Conservation (phyloP, 768 basidiomycete species). For the Rhizopogon vesiculosus region DNA sequence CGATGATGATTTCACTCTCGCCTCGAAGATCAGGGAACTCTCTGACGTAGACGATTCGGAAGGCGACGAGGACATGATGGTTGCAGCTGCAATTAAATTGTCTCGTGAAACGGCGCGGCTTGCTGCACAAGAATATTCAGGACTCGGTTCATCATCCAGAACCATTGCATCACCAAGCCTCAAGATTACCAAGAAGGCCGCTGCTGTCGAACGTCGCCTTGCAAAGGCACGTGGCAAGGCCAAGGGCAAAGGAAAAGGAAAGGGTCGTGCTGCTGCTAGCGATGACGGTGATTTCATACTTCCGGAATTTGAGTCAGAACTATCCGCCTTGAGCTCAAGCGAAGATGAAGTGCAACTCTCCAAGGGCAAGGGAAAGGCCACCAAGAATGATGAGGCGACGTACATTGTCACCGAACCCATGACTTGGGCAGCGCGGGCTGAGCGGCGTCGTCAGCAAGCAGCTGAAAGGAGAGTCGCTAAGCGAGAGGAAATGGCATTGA, state of each 20-base stretch:
- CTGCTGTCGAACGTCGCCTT: slow-evolving; percentile 52
- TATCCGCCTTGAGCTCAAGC: slow-evolving; percentile 5
- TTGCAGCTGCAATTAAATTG: slow-evolving; percentile 49
- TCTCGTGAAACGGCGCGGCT: slow-evolving; percentile 41
- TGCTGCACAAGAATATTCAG: slow-evolving; percentile 23
- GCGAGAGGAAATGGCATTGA: slow-evolving; percentile 46
- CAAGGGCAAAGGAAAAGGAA: slow-evolving; percentile 26
- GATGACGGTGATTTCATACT: slow-evolving; percentile 10
- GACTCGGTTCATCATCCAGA: slow-evolving; percentile 23
- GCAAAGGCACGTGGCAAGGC: slow-evolving; percentile 4
- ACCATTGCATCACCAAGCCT: slow-evolving; percentile 22
- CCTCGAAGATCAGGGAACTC: neutral
- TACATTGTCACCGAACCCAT: slow-evolving; percentile 1
- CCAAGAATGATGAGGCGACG: slow-evolving; percentile 17
- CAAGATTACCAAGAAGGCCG: slow-evolving; percentile 36
- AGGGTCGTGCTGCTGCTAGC: slow-evolving; percentile 1
- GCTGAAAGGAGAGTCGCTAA: slow-evolving; percentile 27
- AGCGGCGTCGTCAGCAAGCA: slow-evolving; percentile 13
- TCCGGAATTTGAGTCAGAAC: slow-evolving; percentile 7
- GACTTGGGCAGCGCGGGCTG: slow-evolving; percentile 7
- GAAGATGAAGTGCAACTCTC: slow-evolving; percentile 11
- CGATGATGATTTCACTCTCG: neutral
- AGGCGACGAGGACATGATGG: slow-evolving; percentile 36
- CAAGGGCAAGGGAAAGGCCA: slow-evolving; percentile 32
- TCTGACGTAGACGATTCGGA: slow-evolving; percentile 15